A percentile compares a stretch with the other conserved stretches of the same genome.
Conservation (phyloP, 75 land plant genomes). For the Sequoia sempervirens region DNA sequence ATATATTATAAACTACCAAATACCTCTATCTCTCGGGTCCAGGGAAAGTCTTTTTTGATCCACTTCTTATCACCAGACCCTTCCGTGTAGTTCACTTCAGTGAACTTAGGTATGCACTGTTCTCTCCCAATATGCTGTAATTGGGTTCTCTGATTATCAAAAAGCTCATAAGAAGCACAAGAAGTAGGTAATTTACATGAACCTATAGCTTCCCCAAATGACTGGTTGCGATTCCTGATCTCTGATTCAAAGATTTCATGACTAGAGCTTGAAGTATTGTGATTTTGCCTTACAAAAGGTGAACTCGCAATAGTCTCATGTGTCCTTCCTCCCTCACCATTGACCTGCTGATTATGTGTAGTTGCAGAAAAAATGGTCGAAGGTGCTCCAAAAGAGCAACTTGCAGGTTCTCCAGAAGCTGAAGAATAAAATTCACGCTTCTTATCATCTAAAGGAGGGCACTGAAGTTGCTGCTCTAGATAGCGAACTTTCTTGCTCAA, state of each 20-base stretch:
- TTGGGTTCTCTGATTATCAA: constrained; percentile 2
- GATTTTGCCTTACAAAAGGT: neutral
- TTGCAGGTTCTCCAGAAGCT: constrained; percentile 33
- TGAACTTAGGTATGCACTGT: constrained; percentile 34
- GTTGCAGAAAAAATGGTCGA: constrained; percentile 11
- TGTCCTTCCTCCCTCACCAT: neutral
- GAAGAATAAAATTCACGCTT: constrained; percentile 36
- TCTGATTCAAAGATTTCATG: neutral
- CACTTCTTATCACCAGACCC: constrained; percentile 77
- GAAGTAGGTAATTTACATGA: neutral
- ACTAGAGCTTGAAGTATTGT: neutral
- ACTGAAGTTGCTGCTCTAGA: constrained; percentile 49
- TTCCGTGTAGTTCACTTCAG: constrained; percentile 75
- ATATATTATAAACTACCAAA: neutral
- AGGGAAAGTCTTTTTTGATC: constrained; percentile 68
- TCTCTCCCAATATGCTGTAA: constrained; percentile 34
- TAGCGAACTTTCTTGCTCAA: constrained; percentile 73
- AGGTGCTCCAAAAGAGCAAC: constrained; percentile 17
- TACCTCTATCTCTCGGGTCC: constrained; percentile 90
- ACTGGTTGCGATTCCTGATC: neutral
- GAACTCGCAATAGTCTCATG: neutral
- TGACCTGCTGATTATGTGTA: neutral
- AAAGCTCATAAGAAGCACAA: neutral
- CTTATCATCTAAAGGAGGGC: constrained; percentile 29
- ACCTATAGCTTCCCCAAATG: neutral